Evolutionary conservation across 768 basidiomycete species (phyloP), one percentile per base, ranked within the genome.

Genomic region (Termitomyces heimii): DNA sequence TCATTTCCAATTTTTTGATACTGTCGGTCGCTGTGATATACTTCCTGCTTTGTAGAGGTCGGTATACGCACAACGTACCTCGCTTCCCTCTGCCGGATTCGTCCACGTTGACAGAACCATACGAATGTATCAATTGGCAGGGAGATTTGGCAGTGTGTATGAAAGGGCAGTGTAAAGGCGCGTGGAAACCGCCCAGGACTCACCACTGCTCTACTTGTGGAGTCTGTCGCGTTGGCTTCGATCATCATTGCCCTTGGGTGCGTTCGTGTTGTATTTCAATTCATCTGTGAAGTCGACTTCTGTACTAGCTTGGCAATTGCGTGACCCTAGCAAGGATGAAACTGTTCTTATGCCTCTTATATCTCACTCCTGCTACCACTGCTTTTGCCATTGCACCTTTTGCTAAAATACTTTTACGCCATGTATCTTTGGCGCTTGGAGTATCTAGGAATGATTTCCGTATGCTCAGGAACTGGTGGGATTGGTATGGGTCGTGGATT

Each of bases 201-300:
- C 74, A 76, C 60, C 77, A 79, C 57, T 79, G 77, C 63, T 75
- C 74, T n/a, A 67, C 67, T 10, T 79, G 77, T 51, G 73, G 72
- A 35, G 74, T 76, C 16, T 79, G 77, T 60, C 70, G 77, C 32
- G 64, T 76, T 40, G 71, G 72, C 29, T 77, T 76, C 59, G 76
- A 79, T 58, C 77, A 79, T 60, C 77, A 79, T 60, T 79, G 77
- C 60, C 74, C 77, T 32, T 79, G 77, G 77, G 77, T 77, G 53
- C 29, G 67, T 58, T 46, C 58, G 12, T 35, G 34, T 26, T 16
- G 26, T 34, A 4, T 18, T 7, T 13, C 31, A 34, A 5, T 37
- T n/a, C 12, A 34, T 53, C 42, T 13, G 16, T 52, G 13, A 20
- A 39, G 35, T 56, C 55, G n/a, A 26, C 18, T 22, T 44, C 40